Evolutionary conservation across 2,329 filamentous ascomycete species (phyloP).

Genomic region (Sporothrix globosa): DNA sequence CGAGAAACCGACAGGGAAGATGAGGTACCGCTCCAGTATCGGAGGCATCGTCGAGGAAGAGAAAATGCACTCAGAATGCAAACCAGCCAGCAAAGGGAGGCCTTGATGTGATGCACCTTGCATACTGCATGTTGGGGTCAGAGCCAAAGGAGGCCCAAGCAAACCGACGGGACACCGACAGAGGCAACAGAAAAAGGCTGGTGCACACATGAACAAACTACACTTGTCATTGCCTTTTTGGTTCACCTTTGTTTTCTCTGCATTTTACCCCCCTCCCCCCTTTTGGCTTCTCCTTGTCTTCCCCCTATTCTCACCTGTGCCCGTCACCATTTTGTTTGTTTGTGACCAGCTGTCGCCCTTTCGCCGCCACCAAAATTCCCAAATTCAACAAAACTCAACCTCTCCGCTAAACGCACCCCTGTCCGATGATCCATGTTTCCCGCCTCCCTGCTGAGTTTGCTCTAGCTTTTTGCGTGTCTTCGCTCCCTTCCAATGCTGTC

Average conservation of each 20-base stretch:
- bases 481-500: background rate
- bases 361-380: conserved; percentile 23
- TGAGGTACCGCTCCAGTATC: background rate
- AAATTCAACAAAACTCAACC: conserved; percentile 7
- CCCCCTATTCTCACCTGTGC: background rate
- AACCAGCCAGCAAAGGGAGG: conserved; percentile 5
- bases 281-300: background rate
- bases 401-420: background rate
- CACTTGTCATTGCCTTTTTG: background rate
- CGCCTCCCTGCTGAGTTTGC: conserved; percentile 20
- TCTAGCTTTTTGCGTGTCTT: background rate
- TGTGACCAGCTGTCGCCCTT: conserved; percentile 1
- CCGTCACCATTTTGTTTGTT: conserved; percentile 5
- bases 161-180: background rate
- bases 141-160: conserved; percentile 10
- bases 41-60: background rate
- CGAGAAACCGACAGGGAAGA: background rate
- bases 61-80: conserved; percentile 10
- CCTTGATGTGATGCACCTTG: conserved; percentile 17
- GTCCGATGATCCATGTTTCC: conserved; percentile 22
- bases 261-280: background rate
- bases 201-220: conserved; percentile 8
- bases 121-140: conserved; percentile 3
- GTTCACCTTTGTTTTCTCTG: background rate
- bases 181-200: conserved; percentile 6